Evolutionary conservation across 2,329 filamentous ascomycete species (phyloP), one percentile per base, ranked within the genome.

Genomic region (Fusarium sarcochroum): DNA sequence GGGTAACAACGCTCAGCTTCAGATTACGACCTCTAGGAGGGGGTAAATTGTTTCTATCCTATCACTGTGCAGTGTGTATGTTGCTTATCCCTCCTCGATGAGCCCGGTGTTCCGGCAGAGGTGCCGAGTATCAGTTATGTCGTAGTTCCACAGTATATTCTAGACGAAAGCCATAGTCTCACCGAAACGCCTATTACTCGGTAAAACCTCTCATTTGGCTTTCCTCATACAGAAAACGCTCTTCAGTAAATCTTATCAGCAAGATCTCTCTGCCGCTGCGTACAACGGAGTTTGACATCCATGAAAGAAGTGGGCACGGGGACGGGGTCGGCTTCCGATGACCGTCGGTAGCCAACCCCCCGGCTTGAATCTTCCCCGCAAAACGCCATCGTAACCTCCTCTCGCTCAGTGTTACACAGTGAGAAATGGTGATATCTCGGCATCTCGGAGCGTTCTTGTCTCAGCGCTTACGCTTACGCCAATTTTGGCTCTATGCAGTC

Each of bases 401-500:
- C 27, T 30, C 27, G 23, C 17, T 21, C 23, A 32, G 35, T 30
- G 30, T 20, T 42, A 52, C 44, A 41, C 53, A 34, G 46, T 52
- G 47, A 37, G 57, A 21, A 30, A 48, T 61, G 71, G 72, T 65
- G 72, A 74, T 74, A 74, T 63, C 68, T 74, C 72, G 72, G 72
- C 51, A 69, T 74, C 62, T 74, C 72, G 72, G 72, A 32, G 59
- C 40, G 23, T 18, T 32, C 21, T 21, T 37, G 17, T 46, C 34
- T 48, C 25, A 32, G 37, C 50, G 48, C 50, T 44, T 44, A 44
- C 60, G 58, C 58, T 58, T 38, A 46, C 58, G 62, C 56, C 50
- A 55, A 54, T 27, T 45, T 49, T 55, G 41, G 38, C 68, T 63
- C 40, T 38, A 46, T 53, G 15, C 62, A 64, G 68, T 41, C 50